A percentile compares a stretch with the other conserved stretches of the same genome.
Evolutionary conservation across 2,329 filamentous ascomycete species (phyloP).

Genomic region (Beauveria asiatica): DNA sequence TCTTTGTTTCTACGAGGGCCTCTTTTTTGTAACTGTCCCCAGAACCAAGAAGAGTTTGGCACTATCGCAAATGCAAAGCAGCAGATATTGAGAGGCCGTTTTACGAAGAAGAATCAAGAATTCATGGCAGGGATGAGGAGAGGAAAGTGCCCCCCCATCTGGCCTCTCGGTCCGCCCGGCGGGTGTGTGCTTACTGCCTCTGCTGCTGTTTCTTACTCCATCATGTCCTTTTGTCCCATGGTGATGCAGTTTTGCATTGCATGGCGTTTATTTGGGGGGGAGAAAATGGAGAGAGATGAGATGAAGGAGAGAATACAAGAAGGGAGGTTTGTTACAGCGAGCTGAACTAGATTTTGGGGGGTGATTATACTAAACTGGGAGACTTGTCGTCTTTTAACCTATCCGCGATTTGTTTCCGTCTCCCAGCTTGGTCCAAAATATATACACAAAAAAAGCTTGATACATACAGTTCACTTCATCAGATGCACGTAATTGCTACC

Average conservation of each 20-base stretch:
- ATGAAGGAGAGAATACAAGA: too few species aligned
- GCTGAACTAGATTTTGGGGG: background rate
- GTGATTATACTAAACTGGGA: conserved; percentile 10
- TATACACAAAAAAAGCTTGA: conserved; percentile 7
- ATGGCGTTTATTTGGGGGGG: conserved; percentile 19
- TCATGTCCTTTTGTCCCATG: background rate
- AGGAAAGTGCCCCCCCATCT: too few species aligned
- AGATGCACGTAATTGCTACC: background rate
- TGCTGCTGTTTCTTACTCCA: background rate
- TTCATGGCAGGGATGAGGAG: too few species aligned
- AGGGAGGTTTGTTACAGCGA: background rate
- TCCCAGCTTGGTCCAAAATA: conserved; percentile 2
- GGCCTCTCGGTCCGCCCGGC: background rate
- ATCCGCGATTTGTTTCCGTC: background rate
- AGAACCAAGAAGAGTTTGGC: background rate
- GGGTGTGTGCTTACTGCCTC: background rate
- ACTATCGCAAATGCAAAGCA: background rate
- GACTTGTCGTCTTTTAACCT: background rate
- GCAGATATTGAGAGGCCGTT: background rate
- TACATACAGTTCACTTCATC: background rate
- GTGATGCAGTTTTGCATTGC: conserved; percentile 16
- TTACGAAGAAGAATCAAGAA: too few species aligned
- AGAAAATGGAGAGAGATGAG: conserved; percentile 17
- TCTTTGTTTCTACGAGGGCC: conserved; percentile 4
- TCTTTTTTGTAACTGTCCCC: background rate